phyloP scores from a whole-genome alignment of 2,329 filamentous ascomycete species.

The Cladosporium velox region DNA sequence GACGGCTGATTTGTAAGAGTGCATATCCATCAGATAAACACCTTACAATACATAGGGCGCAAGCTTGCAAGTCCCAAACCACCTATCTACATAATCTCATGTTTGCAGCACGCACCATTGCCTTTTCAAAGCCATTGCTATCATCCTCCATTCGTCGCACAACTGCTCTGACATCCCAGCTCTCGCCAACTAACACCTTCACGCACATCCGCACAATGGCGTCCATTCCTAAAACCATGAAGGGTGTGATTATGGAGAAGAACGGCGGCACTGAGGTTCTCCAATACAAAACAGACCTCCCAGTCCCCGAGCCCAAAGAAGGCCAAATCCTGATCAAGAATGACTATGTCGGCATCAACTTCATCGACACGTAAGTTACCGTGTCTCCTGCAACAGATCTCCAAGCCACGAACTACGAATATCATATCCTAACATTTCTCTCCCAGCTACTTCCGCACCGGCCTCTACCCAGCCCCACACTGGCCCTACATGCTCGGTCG shows the following conservation, averaged over 20 bases:
- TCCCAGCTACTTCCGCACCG: conserved; percentile 75
- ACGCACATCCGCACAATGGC: conserved; percentile 41
- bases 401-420: background rate
- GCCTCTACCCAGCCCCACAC: conserved; percentile 69
- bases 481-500: conserved; percentile 77
- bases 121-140: background rate
- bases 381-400: conserved; percentile 7
- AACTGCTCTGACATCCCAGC: conserved; percentile 10
- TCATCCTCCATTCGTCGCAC: conserved; percentile 5
- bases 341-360: conserved; percentile 79
- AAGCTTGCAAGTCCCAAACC: background rate
- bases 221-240: conserved; percentile 67
- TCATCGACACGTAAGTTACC: conserved; percentile 70
- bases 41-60: background rate
- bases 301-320: conserved; percentile 67
- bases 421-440: background rate
- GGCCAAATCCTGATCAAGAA: conserved; percentile 80
- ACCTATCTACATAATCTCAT: background rate
- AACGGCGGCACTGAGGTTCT: conserved; percentile 72
- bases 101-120: conserved; percentile 3
- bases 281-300: conserved; percentile 68
- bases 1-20: conserved; percentile 4
- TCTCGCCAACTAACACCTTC: conserved; percentile 1
- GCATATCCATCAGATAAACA: background rate
- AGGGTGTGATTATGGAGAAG: conserved; percentile 70